Percentiles rank a stretch among this genome's conserved stretches.
Conservation (phyloP, 768 basidiomycete species). For the Rickenella mellea region DNA sequence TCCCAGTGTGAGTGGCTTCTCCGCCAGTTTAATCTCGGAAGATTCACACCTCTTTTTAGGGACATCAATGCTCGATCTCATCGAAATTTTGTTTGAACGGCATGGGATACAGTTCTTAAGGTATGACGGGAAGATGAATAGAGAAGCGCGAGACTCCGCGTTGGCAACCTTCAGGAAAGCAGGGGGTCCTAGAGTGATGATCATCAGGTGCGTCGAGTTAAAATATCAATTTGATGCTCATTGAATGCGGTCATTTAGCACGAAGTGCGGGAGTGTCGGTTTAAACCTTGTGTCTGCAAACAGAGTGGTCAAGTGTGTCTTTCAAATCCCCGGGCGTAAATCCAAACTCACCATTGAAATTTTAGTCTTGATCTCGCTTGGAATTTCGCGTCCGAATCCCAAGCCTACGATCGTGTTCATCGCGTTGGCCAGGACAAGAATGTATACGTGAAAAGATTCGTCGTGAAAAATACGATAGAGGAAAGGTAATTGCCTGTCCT, state of each 20-base stretch:
- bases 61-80: conserved; percentile 4
- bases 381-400: conserved; percentile 65
- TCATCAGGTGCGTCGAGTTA: conserved; percentile 44
- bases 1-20: conserved; percentile 47
- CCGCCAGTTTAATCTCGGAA: conserved; percentile 1
- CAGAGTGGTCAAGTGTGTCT: conserved; percentile 56
- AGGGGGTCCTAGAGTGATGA: conserved; percentile 52
- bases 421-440: conserved; percentile 63
- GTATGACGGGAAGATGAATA: conserved; percentile 65
- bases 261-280: conserved; percentile 64
- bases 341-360: too few relatives aligned
- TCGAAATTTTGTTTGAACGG: conserved; percentile 50
- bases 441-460: conserved; percentile 58
- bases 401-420: conserved; percentile 54
- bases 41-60: neutral
- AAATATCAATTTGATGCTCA: neutral
- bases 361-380: conserved; percentile 61
- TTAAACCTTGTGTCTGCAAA: conserved; percentile 60
- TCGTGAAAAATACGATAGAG: conserved; percentile 64
- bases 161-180: conserved; percentile 43
- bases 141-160: conserved; percentile 31
- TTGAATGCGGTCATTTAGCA: conserved; percentile 25
- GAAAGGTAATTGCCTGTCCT: conserved; percentile 44
- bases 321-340: too few relatives aligned
- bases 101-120: conserved; percentile 49